Conservation (phyloP, 2,329 filamentous ascomycete genomes). For the Fusarium dimerum region DNA sequence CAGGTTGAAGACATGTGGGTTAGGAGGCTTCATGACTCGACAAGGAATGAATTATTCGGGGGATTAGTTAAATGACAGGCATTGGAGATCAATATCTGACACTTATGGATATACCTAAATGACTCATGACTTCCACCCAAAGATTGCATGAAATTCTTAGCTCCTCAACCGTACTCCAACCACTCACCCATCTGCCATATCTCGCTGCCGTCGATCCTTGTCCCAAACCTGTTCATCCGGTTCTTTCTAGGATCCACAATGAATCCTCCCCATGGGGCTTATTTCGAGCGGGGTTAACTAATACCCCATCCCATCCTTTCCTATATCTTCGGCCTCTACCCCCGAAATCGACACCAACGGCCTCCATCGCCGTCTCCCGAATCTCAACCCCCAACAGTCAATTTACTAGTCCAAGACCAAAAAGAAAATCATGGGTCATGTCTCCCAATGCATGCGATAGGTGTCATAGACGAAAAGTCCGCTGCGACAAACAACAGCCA, state of each 20-base stretch:
- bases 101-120: too few species aligned
- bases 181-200: slow-evolving; percentile 1
- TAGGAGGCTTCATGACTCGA: not conserved
- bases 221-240: too few species aligned
- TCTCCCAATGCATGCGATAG: slow-evolving; percentile 37
- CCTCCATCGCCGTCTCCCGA: slow-evolving; percentile 8
- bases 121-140: too few species aligned
- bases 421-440: slow-evolving; percentile 2
- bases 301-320: slow-evolving; percentile 1
- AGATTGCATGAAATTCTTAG: not conserved
- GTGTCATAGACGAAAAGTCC: slow-evolving; percentile 43
- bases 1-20: not conserved
- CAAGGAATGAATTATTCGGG: too few species aligned
- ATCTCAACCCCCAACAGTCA: not conserved
- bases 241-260: too few species aligned
- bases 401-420: not conserved
- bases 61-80: too few species aligned
- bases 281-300: slow-evolving; percentile 16
- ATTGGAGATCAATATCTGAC: too few species aligned
- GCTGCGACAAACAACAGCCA: slow-evolving; percentile 41
- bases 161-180: not conserved
- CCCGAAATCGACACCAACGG: slow-evolving; percentile 12
- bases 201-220: too few species aligned
- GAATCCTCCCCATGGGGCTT: slow-evolving; percentile 1
- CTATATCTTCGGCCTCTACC: slow-evolving; percentile 14